phyloP scores from a whole-genome alignment of 176 grass and related monocot genomes.

The Musa schizocarpa region DNA sequence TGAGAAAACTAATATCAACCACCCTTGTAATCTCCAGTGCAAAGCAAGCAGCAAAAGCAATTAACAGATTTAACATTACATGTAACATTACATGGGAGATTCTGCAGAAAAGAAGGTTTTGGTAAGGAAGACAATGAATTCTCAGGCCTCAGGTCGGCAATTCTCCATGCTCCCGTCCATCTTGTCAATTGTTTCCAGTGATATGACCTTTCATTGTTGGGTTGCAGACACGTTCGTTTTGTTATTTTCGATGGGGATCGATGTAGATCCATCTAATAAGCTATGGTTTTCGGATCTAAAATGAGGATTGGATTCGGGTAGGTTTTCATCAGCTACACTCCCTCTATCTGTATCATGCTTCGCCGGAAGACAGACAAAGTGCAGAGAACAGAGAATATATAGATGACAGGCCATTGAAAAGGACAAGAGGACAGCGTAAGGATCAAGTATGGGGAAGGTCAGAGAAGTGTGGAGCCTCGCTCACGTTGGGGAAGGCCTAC shows the following conservation, averaged over 20 bases:
- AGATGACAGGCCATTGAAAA: background rate
- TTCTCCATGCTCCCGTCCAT: background rate
- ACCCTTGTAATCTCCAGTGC: background rate
- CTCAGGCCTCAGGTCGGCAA: background rate
- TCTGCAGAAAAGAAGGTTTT: no score
- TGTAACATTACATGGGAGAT: no score
- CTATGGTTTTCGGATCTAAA: no score
- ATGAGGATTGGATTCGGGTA: no score
- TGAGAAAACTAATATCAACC: background rate
- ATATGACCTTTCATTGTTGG: background rate
- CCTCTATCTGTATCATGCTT: no score
- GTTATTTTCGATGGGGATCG: no score
- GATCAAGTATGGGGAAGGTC: background rate
- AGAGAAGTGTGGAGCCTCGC: background rate
- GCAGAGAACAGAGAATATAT: background rate
- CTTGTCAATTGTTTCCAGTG: background rate
- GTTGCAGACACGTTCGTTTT: background rate
- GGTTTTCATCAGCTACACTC: no score
- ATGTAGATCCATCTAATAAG: no score
- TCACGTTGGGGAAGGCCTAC: background rate
- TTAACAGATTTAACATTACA: background rate
- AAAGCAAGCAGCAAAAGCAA: background rate
- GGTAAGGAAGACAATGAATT: background rate
- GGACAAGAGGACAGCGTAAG: constrained; percentile 6
- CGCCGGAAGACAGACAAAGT: background rate